Conservation (phyloP, 495 filamentous ascomycete species). For the Penicillium taxi region DNA sequence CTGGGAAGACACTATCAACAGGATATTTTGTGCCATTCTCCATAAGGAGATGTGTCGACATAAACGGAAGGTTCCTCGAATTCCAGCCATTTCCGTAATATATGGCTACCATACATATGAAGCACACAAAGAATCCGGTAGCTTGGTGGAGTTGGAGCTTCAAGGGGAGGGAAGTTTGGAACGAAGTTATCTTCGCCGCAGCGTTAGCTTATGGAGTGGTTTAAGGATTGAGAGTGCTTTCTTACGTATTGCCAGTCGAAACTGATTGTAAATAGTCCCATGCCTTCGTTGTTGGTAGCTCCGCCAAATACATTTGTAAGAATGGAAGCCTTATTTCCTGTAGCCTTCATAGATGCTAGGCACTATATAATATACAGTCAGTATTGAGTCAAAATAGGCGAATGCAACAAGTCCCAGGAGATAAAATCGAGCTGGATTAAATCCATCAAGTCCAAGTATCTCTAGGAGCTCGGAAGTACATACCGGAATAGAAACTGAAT, state of each 20-base stretch:
- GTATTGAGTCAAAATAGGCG: too few relatives aligned
- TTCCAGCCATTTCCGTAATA: slow-evolving; percentile 47
- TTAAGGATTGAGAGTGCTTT: slow-evolving; percentile 14
- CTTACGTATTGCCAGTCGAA: slow-evolving; percentile 48
- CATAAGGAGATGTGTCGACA: slow-evolving; percentile 33
- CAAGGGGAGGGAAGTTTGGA: slow-evolving; percentile 20
- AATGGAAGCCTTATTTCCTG: slow-evolving; percentile 10
- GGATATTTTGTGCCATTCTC: slow-evolving; percentile 19
- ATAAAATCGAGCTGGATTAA: too few relatives aligned
- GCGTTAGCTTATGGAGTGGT: too few relatives aligned
- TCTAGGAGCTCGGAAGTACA: too few relatives aligned
- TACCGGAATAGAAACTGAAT: slow-evolving; percentile 41
- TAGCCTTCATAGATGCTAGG: slow-evolving; percentile 38
- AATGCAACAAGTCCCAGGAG: too few relatives aligned
- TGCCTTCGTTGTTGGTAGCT: slow-evolving; percentile 35
- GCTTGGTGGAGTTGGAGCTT: slow-evolving; percentile 31
- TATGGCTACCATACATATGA: slow-evolving; percentile 30
- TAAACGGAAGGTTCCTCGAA: slow-evolving; percentile 42
- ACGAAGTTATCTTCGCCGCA: too few relatives aligned
- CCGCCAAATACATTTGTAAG: slow-evolving; percentile 39
- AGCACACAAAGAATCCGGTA: slow-evolving; percentile 40
- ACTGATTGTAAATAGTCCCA: slow-evolving; percentile 33
- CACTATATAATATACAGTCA: too few relatives aligned
- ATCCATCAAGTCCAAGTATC: too few relatives aligned
- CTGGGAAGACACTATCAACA: slow-evolving; percentile 31